These are phyloP conservation scores for Epicoccum sorghinum DNA, from an alignment of 2,329 filamentous ascomycete species.

Conservation along the genomic window DNA sequence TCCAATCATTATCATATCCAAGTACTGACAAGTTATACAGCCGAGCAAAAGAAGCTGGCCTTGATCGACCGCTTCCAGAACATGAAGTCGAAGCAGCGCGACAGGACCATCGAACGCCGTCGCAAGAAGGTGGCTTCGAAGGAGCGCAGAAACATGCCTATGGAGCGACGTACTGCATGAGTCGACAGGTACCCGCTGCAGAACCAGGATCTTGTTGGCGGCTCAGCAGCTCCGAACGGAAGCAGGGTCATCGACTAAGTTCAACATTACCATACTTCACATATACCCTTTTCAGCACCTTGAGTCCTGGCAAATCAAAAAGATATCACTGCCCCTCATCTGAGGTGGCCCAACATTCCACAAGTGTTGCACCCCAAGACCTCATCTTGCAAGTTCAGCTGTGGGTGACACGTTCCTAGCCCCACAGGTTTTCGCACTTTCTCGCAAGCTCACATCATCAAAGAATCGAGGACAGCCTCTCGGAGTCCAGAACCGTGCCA, in stretches of 20 bases:
- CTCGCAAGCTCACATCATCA: constrained; percentile 11
- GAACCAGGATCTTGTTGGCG: constrained; percentile 6
- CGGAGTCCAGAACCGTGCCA: constrained; percentile 13
- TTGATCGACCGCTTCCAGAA: constrained; percentile 78
- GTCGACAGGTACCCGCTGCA: constrained; percentile 23
- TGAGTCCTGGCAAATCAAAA: constrained; percentile 4
- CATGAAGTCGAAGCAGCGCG: constrained; percentile 84
- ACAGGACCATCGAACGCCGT: constrained; percentile 82
- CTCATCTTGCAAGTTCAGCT: not conserved
- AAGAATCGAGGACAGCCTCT: constrained; percentile 13
- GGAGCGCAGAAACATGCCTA: constrained; percentile 72
- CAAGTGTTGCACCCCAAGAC: not conserved
- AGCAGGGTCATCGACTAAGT: constrained; percentile 11
- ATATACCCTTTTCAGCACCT: constrained; percentile 12
- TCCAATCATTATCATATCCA: not conserved
- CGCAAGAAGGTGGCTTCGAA: constrained; percentile 86
- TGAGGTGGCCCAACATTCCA: constrained; percentile 3
- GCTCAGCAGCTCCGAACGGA: not conserved
- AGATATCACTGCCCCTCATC: not conserved
- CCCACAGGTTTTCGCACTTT: constrained; percentile 13
- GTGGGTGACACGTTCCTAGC: constrained; percentile 1
- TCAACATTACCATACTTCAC: constrained; percentile 7
- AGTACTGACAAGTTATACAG: constrained; percentile 41
- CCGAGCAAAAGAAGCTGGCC: constrained; percentile 86
- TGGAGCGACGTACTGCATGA: constrained; percentile 42